Evolutionary conservation across 140 eudicot species (phyloP).

Genomic region (Ambrosia hybrid): DNA sequence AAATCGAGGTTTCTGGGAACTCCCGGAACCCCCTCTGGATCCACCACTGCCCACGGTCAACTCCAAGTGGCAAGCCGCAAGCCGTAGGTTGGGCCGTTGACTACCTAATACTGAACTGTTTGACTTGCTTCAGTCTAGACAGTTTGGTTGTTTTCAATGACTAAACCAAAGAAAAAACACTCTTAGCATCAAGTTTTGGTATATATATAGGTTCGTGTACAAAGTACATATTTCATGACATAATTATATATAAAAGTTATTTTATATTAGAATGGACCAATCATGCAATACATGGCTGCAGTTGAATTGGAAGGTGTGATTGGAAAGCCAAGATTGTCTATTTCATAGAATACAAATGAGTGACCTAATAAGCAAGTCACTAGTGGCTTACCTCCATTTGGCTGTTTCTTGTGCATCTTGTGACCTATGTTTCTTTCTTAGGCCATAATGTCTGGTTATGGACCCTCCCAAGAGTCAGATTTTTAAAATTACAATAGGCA

Average conservation of each 20-base stretch:
- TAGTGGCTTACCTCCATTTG: constrained; percentile 30
- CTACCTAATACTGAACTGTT: too few relatives aligned
- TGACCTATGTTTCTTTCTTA: constrained; percentile 35
- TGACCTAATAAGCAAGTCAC: constrained; percentile 32
- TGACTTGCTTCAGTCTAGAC: not conserved
- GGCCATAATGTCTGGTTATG: constrained; percentile 15
- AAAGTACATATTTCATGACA: too few relatives aligned
- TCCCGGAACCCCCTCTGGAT: too few relatives aligned
- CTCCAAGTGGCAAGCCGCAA: too few relatives aligned
- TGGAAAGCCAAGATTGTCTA: constrained; percentile 1
- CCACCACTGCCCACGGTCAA: too few relatives aligned
- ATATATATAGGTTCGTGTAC: too few relatives aligned
- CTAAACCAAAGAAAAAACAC: not conserved
- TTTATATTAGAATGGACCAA: constrained; percentile 10
- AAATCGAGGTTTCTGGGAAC: too few relatives aligned
- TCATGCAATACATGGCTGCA: constrained; percentile 36
- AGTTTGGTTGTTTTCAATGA: too few relatives aligned
- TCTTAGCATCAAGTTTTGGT: not conserved
- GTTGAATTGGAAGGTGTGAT: constrained; percentile 22
- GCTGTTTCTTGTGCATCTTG: constrained; percentile 58
- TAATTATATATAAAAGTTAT: not conserved
- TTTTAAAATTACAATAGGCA: constrained; percentile 1
- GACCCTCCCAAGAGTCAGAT: constrained; percentile 15
- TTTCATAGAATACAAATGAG: constrained; percentile 42
- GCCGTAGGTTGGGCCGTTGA: too few relatives aligned